phyloP scores from a whole-genome alignment of 768 basidiomycete species.

The Tylopilus sp. region DNA sequence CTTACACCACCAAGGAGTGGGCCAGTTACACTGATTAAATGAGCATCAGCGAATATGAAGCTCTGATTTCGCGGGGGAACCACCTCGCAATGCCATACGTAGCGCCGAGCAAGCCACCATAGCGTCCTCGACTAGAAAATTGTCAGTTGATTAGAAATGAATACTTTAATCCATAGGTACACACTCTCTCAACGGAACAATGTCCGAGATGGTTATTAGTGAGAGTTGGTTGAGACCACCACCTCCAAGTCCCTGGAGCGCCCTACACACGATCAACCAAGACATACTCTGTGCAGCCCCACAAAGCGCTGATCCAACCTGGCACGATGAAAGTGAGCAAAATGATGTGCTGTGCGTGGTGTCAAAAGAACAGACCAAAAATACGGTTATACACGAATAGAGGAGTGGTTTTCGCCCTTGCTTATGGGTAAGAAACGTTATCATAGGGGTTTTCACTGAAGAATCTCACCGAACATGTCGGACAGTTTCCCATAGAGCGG shows the following conservation, averaged over 20 bases:
- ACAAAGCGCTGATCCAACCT: slow-evolving; percentile 78
- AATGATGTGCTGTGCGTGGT: background rate
- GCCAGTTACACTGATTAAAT: slow-evolving; percentile 51
- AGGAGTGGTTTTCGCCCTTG: background rate
- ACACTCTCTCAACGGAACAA: slow-evolving; percentile 66
- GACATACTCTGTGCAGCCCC: slow-evolving; percentile 76
- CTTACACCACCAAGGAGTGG: slow-evolving; percentile 79
- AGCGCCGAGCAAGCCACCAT: slow-evolving; percentile 69
- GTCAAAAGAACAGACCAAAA: slow-evolving; percentile 49
- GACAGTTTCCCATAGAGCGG: slow-evolving; percentile 66
- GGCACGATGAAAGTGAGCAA: slow-evolving; percentile 1
- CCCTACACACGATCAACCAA: slow-evolving; percentile 74
- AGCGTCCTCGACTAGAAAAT: slow-evolving; percentile 64
- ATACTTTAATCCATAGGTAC: slow-evolving; percentile 14
- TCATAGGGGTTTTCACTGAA: background rate
- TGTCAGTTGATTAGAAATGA: background rate
- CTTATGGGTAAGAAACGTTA: background rate
- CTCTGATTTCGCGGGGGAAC: background rate
- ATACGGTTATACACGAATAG: background rate
- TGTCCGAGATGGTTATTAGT: slow-evolving; percentile 73
- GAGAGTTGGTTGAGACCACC: slow-evolving; percentile 58
- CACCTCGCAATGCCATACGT: slow-evolving; percentile 72
- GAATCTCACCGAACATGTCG: slow-evolving; percentile 46
- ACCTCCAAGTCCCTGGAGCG: slow-evolving; percentile 46
- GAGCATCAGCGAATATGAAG: background rate